A percentile compares a stretch with the other conserved stretches of the same genome.
phyloP scores from a whole-genome alignment of 2,329 filamentous ascomycete genomes.

The Aspergillus sp. region DNA sequence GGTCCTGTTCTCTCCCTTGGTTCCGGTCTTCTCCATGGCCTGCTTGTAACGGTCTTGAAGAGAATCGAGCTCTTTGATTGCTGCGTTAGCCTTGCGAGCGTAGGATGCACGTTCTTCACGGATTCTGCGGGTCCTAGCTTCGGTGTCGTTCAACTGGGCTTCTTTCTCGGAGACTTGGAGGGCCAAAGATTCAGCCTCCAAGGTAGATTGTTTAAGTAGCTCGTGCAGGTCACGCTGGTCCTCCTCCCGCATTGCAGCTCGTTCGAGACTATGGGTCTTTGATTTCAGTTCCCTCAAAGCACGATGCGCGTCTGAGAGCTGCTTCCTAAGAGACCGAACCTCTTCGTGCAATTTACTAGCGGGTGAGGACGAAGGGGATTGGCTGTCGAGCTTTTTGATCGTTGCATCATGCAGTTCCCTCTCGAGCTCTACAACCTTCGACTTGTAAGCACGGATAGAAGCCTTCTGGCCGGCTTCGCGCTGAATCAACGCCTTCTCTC shows the following conservation, averaged over 20 bases:
- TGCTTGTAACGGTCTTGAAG: constrained; percentile 64
- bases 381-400: constrained; percentile 51
- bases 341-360: constrained; percentile 50
- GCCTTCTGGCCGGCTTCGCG: constrained; percentile 66
- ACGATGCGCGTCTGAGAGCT: constrained; percentile 61
- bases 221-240: constrained; percentile 47
- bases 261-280: constrained; percentile 52
- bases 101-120: constrained; percentile 47
- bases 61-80: constrained; percentile 44
- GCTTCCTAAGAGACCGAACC: constrained; percentile 58
- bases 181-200: constrained; percentile 65
- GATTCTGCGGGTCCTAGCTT: constrained; percentile 63
- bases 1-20: constrained; percentile 44
- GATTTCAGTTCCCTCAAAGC: constrained; percentile 56
- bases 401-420: constrained; percentile 64
- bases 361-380: constrained; percentile 55
- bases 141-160: constrained; percentile 57
- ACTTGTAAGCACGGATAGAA: constrained; percentile 61
- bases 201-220: constrained; percentile 47
- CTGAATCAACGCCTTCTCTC: constrained; percentile 64
- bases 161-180: constrained; percentile 70
- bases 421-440: constrained; percentile 66
- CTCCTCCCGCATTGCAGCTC: constrained; percentile 48
- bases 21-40: constrained; percentile 50
- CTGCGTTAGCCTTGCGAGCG: constrained; percentile 41